Evolutionary conservation across 75 land plant species (phyloP).

Genomic region (Pinus taeda): DNA sequence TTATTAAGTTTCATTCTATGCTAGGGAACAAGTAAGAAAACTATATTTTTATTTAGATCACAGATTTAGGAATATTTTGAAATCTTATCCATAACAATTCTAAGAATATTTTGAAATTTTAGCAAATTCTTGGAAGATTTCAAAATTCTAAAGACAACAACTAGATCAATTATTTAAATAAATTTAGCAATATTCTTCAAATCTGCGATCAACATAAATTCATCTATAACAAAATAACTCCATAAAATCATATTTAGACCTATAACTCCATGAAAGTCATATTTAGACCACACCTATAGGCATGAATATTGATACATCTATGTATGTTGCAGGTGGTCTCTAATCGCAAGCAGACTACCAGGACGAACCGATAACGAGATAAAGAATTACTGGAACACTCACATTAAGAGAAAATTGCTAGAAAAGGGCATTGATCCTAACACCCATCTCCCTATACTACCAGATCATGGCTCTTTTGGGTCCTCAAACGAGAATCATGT

Average conservation of each 20-base stretch:
- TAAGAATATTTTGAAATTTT: no score
- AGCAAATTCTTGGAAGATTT: no score
- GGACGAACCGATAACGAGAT: constrained; percentile 20
- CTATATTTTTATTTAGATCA: not conserved
- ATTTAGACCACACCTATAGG: not conserved
- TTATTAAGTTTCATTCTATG: constrained; percentile 21
- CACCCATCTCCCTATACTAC: not conserved
- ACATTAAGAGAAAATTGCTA: constrained; percentile 9
- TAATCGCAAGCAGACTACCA: constrained; percentile 13
- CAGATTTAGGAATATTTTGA: no score
- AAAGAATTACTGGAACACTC: constrained; percentile 17
- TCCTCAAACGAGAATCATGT: not conserved
- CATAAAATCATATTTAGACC: no score
- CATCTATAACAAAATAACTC: no score
- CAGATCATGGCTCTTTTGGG: not conserved
- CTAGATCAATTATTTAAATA: no score
- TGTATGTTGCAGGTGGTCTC: constrained; percentile 13
- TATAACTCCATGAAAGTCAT: not conserved
- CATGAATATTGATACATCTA: not conserved
- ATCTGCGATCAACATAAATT: no score
- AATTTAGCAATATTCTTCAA: no score
- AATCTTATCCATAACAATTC: no score
- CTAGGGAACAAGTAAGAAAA: constrained; percentile 20
- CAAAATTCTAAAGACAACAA: no score
- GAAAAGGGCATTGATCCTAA: constrained; percentile 4